Evolutionary conservation across 169 alveolate genomes (phyloP), one percentile per base, ranked within the genome.

Genomic region (Plasmodium yoelii): DNA sequence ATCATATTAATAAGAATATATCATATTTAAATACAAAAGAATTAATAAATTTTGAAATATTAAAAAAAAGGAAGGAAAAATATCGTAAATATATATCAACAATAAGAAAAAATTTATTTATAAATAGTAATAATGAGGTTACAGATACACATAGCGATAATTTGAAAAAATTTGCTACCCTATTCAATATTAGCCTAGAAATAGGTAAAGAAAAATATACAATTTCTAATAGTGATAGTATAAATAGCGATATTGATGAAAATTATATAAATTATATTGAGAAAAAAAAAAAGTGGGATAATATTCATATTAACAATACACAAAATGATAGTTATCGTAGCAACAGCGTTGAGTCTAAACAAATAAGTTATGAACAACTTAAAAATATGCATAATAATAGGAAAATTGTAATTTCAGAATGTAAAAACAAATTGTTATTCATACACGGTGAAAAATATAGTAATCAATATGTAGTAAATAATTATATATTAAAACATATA

Each of bases 381-480:
- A 34, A 34, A 34, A 34, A 3, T 34, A 34, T 34, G 42, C 42
- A 34, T 34, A 34, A 34, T 34, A 34, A 34, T 34, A 34, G 7
- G 7, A 34, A 34, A 34, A 34, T 34, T 4, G 42, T 6, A 3
- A 34, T 34, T 34, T 34, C 7, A 34, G 42, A 34, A 34, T 8
- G 55, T 42, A 63, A 71, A 39, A 82, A 82, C 49, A 82, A 82
- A 67, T 55, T 82, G 24, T 39, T 82, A 47, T 82, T 82, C 51
- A 55, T 82, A 82, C 68, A 70, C 51, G 90, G 90, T 26, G 90
- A 82, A 53, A 65, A 64, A 19, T 65, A 82, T 53, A 67, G 84
- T 47, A 82, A 82, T 46, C 90, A 67, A 24, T 44, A 44, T 56
- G 71, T 67, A 67, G 26, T 82, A 53, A 82, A 59, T 67, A 42